These are phyloP conservation scores for Cadophora sp. DNA, from an alignment of 2,329 filamentous ascomycete species.

Conservation along the genomic window DNA sequence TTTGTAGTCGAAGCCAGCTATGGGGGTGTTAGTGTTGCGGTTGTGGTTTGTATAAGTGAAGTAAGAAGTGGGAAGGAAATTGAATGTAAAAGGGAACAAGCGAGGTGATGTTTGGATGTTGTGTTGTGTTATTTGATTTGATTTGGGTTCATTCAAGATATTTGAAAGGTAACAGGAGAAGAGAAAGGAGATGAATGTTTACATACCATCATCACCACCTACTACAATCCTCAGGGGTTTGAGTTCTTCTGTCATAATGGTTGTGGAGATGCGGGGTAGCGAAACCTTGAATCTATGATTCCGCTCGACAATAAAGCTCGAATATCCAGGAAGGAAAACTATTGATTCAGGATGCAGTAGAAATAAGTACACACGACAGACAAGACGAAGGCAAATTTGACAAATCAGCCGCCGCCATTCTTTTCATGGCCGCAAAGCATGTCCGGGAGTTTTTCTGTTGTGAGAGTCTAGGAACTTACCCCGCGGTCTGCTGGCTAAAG, in stretches of 20 bases:
- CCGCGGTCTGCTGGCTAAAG: slow-evolving; percentile 18
- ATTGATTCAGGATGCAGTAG: background rate
- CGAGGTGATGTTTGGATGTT: background rate
- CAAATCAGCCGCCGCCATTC: slow-evolving; percentile 1
- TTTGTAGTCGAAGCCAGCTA: slow-evolving; percentile 75
- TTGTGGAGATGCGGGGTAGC: slow-evolving; percentile 30
- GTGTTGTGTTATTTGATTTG: background rate
- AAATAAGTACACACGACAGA: background rate
- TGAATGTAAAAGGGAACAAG: background rate
- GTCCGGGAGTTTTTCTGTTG: background rate
- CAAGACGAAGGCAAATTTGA: background rate
- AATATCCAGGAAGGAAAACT: too few species aligned
- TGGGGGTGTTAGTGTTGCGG: slow-evolving; percentile 4
- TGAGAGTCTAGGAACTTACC: slow-evolving; percentile 1
- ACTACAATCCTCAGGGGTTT: slow-evolving; percentile 62
- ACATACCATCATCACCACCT: slow-evolving; percentile 57
- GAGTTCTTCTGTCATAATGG: slow-evolving; percentile 27
- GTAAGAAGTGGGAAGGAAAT: too few species aligned
- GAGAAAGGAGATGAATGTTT: background rate
- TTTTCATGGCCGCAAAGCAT: background rate
- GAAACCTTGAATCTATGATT: background rate
- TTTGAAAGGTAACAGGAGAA: background rate
- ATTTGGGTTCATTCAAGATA: background rate
- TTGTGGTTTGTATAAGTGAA: background rate
- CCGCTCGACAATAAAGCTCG: too few species aligned